Evolutionary conservation across 106 monocot genomes (phyloP), one percentile per base, ranked within the genome.

Genomic region (Phalaenopsis equestris): DNA sequence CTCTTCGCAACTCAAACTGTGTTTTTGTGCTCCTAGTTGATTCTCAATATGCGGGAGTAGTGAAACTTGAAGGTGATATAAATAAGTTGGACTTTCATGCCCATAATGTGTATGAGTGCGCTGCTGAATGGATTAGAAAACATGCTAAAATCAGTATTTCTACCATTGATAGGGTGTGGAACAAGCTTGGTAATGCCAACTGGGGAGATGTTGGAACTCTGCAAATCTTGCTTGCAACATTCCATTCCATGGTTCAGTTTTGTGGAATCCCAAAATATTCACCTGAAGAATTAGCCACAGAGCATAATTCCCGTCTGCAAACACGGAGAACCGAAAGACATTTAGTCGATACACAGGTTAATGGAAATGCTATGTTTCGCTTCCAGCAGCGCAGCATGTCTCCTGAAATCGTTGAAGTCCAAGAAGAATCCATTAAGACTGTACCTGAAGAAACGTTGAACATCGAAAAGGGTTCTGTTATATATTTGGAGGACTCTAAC

Each of bases 121-220:
- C 96, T n/a, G 86, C 96, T 2, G 79, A 91, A 52, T 96, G 96
- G 96, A 87, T 96, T 7, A 89, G 86, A 85, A 47, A 76, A 14
- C 83, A 96, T 70, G 84, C 91, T 4, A 81, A 85, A 79, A 85
- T 96, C 52, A 79, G 84, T 55, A 83, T 96, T 87, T 96, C 96
- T 74, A 83, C 93, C 7, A 79, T 93, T 77, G 91, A 96, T 72
- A 72, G 87, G 43, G 85, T 96, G 17, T 96, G 96, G 96, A 96
- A 96, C 82, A 96, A 90, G 75, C 86, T 96, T 19, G 96, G 96
- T 15, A 96, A 96, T 82, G 91, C 91, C 61, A 93, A 96, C 80
- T 96, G 96, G 96, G 90, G 93, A 41, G 96, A 96, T 79, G 79
- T 96, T 82, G 96, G 93, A 77, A 93, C 96, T 67, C 79, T 96